A percentile compares a stretch with the other conserved stretches of the same genome.
phyloP scores from a whole-genome alignment of 129 eudicot genomes.

The Scalesia atractyloides region DNA sequence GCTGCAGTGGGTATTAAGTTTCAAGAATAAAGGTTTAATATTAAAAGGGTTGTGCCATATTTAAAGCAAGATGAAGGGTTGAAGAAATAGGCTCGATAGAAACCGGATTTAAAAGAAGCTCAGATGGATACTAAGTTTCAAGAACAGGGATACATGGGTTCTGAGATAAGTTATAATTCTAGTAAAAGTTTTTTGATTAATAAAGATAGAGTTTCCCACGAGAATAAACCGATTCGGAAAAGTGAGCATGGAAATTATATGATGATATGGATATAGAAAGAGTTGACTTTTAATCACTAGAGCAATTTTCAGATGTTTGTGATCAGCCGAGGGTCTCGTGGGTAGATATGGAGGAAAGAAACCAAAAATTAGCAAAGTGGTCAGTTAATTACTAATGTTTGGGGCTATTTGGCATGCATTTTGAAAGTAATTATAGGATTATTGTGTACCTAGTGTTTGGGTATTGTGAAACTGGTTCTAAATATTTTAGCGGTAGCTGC shows the following conservation, averaged over 20 bases:
- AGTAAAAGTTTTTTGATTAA: too few relatives aligned
- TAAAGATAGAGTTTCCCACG: conserved; percentile 22
- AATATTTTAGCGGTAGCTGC: too few relatives aligned
- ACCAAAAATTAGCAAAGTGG: too few relatives aligned
- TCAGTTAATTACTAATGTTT: neutral
- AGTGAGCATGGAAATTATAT: conserved; percentile 29
- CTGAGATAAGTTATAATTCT: too few relatives aligned
- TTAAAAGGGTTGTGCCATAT: conserved; percentile 8
- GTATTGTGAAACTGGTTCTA: neutral
- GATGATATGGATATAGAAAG: conserved; percentile 44
- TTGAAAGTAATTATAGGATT: too few relatives aligned
- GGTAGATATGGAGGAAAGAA: conserved; percentile 88
- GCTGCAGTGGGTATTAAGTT: neutral
- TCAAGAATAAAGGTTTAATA: conserved; percentile 1
- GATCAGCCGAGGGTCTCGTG: conserved; percentile 62
- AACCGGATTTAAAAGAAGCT: neutral
- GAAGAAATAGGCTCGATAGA: conserved; percentile 10
- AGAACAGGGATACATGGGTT: too few relatives aligned
- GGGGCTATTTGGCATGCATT: too few relatives aligned
- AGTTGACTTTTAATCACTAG: conserved; percentile 60
- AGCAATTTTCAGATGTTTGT: conserved; percentile 40
- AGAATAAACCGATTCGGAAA: conserved; percentile 14
- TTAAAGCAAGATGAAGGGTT: conserved; percentile 4
- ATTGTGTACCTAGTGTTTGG: too few relatives aligned
- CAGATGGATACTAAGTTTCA: conserved; percentile 8